Conservation (phyloP, 768 basidiomycete genomes). For the Pseudohyphozyma bogoriensis region DNA sequence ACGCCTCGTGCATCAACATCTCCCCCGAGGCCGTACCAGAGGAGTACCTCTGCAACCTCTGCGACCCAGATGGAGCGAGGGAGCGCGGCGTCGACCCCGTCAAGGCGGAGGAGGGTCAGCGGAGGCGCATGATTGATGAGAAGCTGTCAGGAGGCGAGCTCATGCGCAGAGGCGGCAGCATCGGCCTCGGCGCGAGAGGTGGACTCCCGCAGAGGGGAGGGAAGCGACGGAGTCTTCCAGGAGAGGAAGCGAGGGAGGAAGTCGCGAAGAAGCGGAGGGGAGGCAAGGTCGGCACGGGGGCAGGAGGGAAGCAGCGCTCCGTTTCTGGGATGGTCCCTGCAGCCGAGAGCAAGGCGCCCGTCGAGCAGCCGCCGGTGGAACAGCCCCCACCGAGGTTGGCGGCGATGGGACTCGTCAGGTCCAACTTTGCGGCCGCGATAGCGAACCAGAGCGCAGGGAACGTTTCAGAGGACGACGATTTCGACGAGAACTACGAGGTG, state of each 20-base stretch:
- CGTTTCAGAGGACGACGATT: background rate
- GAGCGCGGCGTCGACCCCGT: slow-evolving; percentile 44
- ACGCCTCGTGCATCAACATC: slow-evolving; percentile 56
- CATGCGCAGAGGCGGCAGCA: background rate
- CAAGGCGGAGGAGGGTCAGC: slow-evolving; percentile 43
- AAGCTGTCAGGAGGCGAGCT: background rate
- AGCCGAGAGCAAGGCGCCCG: too few species aligned
- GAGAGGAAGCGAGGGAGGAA: background rate
- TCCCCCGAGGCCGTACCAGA: slow-evolving; percentile 49
- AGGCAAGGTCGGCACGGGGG: background rate
- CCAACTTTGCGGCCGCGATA: background rate
- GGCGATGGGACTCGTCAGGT: background rate
- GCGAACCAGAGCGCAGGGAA: too few species aligned
- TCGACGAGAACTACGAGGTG: slow-evolving; percentile 25
- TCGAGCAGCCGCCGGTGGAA: background rate
- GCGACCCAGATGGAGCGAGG: slow-evolving; percentile 41
- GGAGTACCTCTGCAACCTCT: slow-evolving; percentile 65
- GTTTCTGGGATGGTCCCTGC: too few species aligned
- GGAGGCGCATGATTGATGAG: slow-evolving; percentile 33
- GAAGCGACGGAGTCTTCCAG: too few species aligned
- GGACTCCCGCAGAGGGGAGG: background rate
- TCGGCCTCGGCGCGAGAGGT: background rate
- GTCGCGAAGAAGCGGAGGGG: background rate
- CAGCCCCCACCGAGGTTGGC: too few species aligned
- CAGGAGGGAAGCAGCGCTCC: too few species aligned